Base-by-base conservation (phyloP, 179 eudicot genomes). In the Beta lomatogona region DNA sequence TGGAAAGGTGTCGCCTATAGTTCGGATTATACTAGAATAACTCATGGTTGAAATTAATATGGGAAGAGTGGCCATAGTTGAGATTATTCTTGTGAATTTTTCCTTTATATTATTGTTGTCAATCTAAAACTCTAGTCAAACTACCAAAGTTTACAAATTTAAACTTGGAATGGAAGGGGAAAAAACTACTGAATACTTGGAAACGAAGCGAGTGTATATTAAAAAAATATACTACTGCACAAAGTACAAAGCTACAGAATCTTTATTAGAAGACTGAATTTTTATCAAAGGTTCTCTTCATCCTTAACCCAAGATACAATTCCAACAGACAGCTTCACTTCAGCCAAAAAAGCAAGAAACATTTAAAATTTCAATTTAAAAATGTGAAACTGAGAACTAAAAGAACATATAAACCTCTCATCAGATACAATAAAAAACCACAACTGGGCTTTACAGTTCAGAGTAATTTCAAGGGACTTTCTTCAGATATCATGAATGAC, bases 241-340 rank as follows among this genome's bases (percentile, higher is more conserved):
- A 45, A 9, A 19, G 0, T 58, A 71, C 77, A 79, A 48, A 12
- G 18, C 45, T 83, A 52, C 77, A 83, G 15, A 64, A 46, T 57
- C 72, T 64, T 83, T 82, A 83, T 79, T 79, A 21, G 63, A 79
- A 36, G 72, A 61, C 31, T 31, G 67, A 74, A 66, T 58, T 48
- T 48, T 48, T 9, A 46, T 59, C 65, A 13, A 48, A 21, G 19
- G 31, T 75, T 81, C 44, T 52, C 50, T 60, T 81, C 81, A 75
- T 48, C 16, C 41, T 45, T 72, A 36, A 36, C 68, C 45, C 55
- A 73, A 48, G 25, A 75, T 79, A 83, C 76, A 74, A 67, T 31
- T 57, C 61, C 52, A 55, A 65, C 45, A 19, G 61, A 78, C 0
- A 48, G 58, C 73, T 72, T 61, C 65, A 78, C 22, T 44, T 65